Percentiles rank a stretch among this genome's conserved stretches.
Evolutionary conservation across 805 yeast species (phyloP).

Genomic region (Maudiozyma saulgeensis): DNA sequence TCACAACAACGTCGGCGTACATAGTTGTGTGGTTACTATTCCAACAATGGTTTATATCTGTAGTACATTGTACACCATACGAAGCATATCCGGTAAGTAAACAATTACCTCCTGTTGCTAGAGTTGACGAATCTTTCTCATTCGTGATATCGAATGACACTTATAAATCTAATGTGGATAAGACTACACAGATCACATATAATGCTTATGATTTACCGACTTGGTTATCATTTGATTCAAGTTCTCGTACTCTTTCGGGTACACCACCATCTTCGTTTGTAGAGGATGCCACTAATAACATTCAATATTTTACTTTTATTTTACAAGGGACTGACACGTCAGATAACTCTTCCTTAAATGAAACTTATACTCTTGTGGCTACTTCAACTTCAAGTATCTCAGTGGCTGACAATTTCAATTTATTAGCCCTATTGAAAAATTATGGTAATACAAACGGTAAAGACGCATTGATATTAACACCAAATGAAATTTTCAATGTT

Average conservation of each 20-base stretch:
- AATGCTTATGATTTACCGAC: constrained; percentile 51
- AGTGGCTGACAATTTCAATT: constrained; percentile 32
- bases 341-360: constrained; percentile 37
- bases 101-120: constrained; percentile 84
- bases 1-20: background rate
- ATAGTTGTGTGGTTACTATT: background rate
- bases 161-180: constrained; percentile 37
- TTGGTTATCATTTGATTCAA: constrained; percentile 70
- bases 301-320: constrained; percentile 39
- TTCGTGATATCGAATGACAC: constrained; percentile 69
- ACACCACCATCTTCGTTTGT: constrained; percentile 37
- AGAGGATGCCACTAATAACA: constrained; percentile 32
- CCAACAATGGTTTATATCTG: background rate
- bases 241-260: constrained; percentile 57
- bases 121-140: constrained; percentile 49
- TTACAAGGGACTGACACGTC: constrained; percentile 55
- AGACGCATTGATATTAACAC: constrained; percentile 62
- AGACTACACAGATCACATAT: constrained; percentile 41
- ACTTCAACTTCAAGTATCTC: constrained; percentile 42
- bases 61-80: constrained; percentile 12
- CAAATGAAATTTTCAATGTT: constrained; percentile 58
- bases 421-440: constrained; percentile 42
- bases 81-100: constrained; percentile 35
- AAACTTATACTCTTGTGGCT: constrained; percentile 50
- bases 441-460: constrained; percentile 72